These are phyloP conservation scores for Entomophthora muscae DNA, from an alignment of 371 early-diverging fungal genomes.

Conservation along the genomic window DNA sequence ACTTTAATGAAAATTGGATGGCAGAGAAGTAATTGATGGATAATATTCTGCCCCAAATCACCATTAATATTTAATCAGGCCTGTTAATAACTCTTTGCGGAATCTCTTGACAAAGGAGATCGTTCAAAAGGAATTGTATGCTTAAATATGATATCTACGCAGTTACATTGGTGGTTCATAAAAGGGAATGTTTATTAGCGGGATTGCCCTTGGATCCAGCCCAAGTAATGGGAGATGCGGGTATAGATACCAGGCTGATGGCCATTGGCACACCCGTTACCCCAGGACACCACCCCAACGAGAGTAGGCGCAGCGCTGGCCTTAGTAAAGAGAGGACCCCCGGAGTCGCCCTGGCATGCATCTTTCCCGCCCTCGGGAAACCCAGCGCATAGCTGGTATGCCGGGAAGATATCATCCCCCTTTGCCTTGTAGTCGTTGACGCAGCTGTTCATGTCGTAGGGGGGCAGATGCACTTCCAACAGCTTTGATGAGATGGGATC, in stretches of 20 bases:
- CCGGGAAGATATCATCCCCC: not conserved
- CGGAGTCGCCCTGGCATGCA: not conserved
- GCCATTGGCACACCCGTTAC: not conserved
- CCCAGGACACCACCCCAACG: not conserved
- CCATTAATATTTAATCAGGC: too few relatives aligned
- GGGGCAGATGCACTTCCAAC: not conserved
- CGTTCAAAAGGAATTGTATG: too few relatives aligned
- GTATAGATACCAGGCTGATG: not conserved
- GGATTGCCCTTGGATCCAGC: too few relatives aligned
- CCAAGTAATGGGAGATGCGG: not conserved
- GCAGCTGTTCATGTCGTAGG: not conserved
- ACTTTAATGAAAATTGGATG: too few relatives aligned
- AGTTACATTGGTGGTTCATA: too few relatives aligned
- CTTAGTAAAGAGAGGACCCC: not conserved
- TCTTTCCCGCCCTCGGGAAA: slow-evolving; percentile 1
- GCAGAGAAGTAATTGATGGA: too few relatives aligned
- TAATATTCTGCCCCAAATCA: too few relatives aligned
- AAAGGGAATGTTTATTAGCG: too few relatives aligned
- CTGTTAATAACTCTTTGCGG: too few relatives aligned
- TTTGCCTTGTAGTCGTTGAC: not conserved
- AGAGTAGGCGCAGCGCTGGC: not conserved
- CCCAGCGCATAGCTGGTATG: not conserved
- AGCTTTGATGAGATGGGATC: not conserved
- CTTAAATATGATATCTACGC: too few relatives aligned
- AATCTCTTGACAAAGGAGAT: too few relatives aligned